phyloP scores from a whole-genome alignment of 2,329 filamentous ascomycete species.

The Paracoccidioides brasiliensis region DNA sequence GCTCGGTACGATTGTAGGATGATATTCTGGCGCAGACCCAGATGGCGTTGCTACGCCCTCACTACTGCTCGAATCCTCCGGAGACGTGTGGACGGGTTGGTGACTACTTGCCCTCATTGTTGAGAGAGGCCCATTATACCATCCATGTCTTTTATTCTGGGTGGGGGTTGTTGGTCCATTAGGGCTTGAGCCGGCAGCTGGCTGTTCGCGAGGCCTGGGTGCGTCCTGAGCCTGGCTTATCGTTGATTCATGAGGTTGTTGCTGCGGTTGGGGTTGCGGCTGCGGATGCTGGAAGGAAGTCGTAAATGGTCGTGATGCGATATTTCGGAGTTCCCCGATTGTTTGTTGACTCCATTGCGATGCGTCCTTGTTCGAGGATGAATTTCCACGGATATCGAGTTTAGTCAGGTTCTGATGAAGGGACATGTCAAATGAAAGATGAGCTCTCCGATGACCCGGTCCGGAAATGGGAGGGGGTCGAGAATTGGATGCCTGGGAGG shows the following conservation, averaged over 20 bases:
- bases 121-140: conserved; percentile 22
- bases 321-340: conserved; percentile 28
- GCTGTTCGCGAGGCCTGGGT: background rate
- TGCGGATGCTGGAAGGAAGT: conserved; percentile 12
- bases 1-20: conserved; percentile 37
- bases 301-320: conserved; percentile 24
- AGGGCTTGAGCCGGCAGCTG: background rate
- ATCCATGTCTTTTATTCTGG: conserved; percentile 22
- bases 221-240: background rate
- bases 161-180: conserved; percentile 6
- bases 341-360: conserved; percentile 34
- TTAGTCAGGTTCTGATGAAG: conserved; percentile 33
- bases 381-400: conserved; percentile 28
- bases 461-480: conserved; percentile 31
- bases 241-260: conserved; percentile 6
- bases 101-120: conserved; percentile 19
- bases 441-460: conserved; percentile 32
- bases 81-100: conserved; percentile 27
- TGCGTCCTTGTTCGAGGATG: conserved; percentile 22
- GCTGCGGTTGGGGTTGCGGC: conserved; percentile 11
- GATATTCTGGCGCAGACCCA: conserved; percentile 34
- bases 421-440: conserved; percentile 38
- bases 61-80: conserved; percentile 37
- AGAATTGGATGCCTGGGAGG: conserved; percentile 19
- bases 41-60: conserved; percentile 37